Evolutionary conservation across 352 stramenopile genomes (phyloP), one percentile per base, ranked within the genome.

Genomic region (Elongisporangium undulatum): DNA sequence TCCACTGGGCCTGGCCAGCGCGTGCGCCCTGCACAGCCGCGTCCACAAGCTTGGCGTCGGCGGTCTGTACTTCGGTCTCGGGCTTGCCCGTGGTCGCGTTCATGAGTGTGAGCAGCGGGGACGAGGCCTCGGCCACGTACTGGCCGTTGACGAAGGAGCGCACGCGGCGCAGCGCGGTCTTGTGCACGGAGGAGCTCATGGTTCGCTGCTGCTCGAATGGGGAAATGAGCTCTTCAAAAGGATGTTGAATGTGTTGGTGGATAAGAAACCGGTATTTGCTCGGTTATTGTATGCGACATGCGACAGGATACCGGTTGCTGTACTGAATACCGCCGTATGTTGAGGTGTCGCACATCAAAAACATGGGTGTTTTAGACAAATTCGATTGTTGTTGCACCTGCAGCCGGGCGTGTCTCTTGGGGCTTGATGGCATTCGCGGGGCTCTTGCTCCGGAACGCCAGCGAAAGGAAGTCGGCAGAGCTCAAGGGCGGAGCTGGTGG

Each of bases 111-210:
- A 84, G 77, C 12, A 55, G 56, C 49, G 66, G 53, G 5, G 24
- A 50, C 13, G 59, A 49, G 5, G 60, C 51, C 4, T 71, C 53
- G 0, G 61, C 53, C 38, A 85, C 77, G 61, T 72, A 85, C 56
- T 79, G 81, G 69, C 84, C 84, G 58, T 90, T 78, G 59, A 93
- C 69, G 73, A 91, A 88, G n/a, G 78, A 87, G 62, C 85, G 74
- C 55, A 90, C 72, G 2, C 69, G 57, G 21, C 72, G 72, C 10
- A 60, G 41, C 9, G 68, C 58, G 9, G 34, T 45, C 34, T 45
- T 45, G 34, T 16, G 34, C 7, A 45, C 13, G 13, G 34, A 45
- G 13, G 34, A 45, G 13, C 34, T 45, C 29, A 39, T 39, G 29
- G 34, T 17, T 45, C 34, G 17, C 29, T 3, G 1, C 10, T 17